Percentiles rank a stretch among this genome's conserved stretches.
phyloP scores from a whole-genome alignment of 2,329 filamentous ascomycete species.

The Aureobasidium subglaciale region DNA sequence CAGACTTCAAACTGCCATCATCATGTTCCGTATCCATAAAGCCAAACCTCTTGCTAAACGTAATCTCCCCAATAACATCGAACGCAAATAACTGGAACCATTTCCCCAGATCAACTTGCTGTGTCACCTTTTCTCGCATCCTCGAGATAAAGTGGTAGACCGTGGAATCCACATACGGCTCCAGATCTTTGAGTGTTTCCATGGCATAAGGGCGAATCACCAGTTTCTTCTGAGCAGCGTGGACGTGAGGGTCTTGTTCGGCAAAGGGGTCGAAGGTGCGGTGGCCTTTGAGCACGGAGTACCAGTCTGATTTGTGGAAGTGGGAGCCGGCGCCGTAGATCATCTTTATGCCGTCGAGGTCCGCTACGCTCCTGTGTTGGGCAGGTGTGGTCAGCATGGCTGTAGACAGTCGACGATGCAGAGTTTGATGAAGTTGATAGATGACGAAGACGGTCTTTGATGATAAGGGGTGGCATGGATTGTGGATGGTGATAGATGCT shows the following conservation, averaged over 20 bases:
- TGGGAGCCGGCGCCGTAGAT: conserved; percentile 26
- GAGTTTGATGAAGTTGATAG: background rate
- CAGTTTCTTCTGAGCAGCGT: conserved; percentile 24
- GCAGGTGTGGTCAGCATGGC: background rate
- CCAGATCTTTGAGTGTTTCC: conserved; percentile 31
- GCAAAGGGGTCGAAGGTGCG: conserved; percentile 30
- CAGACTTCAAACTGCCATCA: conserved; percentile 28
- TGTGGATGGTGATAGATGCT: too few species aligned
- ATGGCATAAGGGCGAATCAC: conserved; percentile 26
- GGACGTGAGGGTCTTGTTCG: conserved; percentile 26
- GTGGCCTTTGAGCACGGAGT: conserved; percentile 27
- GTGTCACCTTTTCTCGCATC: conserved; percentile 23
- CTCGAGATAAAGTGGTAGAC: conserved; percentile 29
- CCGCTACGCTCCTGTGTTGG: background rate
- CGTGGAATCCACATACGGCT: conserved; percentile 34
- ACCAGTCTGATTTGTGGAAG: conserved; percentile 32
- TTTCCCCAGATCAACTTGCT: conserved; percentile 28
- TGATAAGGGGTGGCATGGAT: too few species aligned
- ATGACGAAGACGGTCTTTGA: too few species aligned
- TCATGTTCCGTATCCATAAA: conserved; percentile 31
- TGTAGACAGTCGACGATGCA: background rate
- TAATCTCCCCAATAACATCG: conserved; percentile 37
- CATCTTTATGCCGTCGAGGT: conserved; percentile 5
- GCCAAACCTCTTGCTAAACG: conserved; percentile 31
- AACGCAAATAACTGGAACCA: conserved; percentile 37